Base-by-base conservation (phyloP, 176 grass and related monocot species). In the Guadua angustifolia region DNA sequence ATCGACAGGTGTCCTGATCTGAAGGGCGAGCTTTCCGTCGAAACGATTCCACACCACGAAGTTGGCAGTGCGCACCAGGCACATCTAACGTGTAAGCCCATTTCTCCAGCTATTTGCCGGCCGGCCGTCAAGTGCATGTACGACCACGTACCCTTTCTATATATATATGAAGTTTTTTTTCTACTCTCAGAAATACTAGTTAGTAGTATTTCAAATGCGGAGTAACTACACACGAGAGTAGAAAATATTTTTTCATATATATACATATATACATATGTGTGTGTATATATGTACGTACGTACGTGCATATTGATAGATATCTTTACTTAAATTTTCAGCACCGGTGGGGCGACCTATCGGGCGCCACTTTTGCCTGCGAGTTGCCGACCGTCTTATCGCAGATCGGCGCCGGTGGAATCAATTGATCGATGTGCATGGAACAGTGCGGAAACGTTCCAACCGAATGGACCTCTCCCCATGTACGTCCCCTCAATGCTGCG, bases 341-440 rank as follows among this genome's bases (percentile, higher is more conserved):
- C 40, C 75, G 58, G 57, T 24, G 14, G 40, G 59, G 14, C 51
- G 38, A 5, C 84, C 84, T 73, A 86, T 72, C 45, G 16, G n/a
- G 32, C 13, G 22, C 67, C 12, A 10, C 46, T 12, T 55, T 45
- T 2, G 68, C 55, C 68, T 86, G 69, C 11, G 57, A 10, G 74
- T 70, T 36, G 78, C 69, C 45, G 84, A 24, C 59, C 78, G 62
- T 75, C 85, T 81, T 75, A 72, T 83, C 80, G 52, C 79, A 6
- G 22, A 18, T 2, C 52, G 43, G 51, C 40, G 17, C 21, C 51
- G 70, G 45, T 73, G 25, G 70, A 51, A 11, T 17, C 24, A 7
- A 38, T 42, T 21, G 71, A n/a, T 25, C 1, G 26, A 56, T 71
- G 77, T 2, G 55, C 40, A 36, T 17, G 22, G 1, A 11, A 11